These are phyloP conservation scores for Picea abies DNA, from an alignment of 83 land plant species.

Conservation along the genomic window DNA sequence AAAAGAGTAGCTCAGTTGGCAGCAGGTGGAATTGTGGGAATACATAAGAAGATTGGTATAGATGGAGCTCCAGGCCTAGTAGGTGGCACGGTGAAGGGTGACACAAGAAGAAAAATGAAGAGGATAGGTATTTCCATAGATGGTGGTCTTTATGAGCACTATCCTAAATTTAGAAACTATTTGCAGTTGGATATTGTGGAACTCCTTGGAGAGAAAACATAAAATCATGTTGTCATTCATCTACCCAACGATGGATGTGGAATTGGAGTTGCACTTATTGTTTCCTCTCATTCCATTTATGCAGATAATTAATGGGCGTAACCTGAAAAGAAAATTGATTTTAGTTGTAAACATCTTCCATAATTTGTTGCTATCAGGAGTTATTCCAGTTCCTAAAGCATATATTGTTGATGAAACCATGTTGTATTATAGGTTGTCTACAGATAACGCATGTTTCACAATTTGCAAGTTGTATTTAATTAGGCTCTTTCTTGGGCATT, in stretches of 20 bases:
- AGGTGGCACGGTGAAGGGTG: constrained; percentile 21
- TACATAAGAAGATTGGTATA: constrained; percentile 83
- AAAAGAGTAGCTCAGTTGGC: constrained; percentile 85
- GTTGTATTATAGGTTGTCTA: constrained; percentile 7
- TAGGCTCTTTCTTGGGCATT: constrained; percentile 10
- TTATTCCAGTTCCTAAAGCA: constrained; percentile 9
- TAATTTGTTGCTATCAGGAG: background rate
- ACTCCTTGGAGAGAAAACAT: constrained; percentile 79
- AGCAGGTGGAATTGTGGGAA: constrained; percentile 92
- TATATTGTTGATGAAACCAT: background rate
- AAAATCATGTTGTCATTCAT: constrained; percentile 61
- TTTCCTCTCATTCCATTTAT: constrained; percentile 64
- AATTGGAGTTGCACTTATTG: constrained; percentile 89
- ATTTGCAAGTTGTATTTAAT: constrained; percentile 11
- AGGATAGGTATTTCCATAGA: constrained; percentile 86
- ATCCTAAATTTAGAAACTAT: constrained; percentile 64
- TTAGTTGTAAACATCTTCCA: background rate
- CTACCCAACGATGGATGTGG: constrained; percentile 88
- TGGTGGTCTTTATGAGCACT: constrained; percentile 73
- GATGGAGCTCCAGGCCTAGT: constrained; percentile 41
- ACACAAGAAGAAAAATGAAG: constrained; percentile 25
- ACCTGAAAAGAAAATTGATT: background rate
- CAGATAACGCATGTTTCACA: constrained; percentile 2
- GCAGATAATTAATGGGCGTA: background rate
- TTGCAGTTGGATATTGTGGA: constrained; percentile 68